These are phyloP conservation scores for Rheum nobile DNA, from an alignment of 148 eudicot genomes.

Conservation along the genomic window DNA sequence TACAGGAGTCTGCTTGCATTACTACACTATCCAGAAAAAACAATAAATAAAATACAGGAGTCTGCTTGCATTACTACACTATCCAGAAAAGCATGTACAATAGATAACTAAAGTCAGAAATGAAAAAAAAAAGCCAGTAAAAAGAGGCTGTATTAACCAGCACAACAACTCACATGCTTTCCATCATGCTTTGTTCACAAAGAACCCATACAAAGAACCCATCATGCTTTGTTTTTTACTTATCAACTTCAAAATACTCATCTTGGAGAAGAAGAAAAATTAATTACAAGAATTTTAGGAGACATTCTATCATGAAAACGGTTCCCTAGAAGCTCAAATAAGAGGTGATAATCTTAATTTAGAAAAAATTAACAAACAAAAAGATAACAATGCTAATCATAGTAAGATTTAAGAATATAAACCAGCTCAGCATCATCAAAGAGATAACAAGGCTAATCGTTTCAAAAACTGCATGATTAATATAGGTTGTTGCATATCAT, in stretches of 20 bases:
- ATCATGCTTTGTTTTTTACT: slow-evolving; percentile 79
- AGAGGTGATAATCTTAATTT: not conserved
- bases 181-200: no score
- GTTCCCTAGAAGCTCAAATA: not conserved
- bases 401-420: slow-evolving; percentile 23
- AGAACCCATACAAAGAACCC: no score
- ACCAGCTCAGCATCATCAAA: slow-evolving; percentile 95
- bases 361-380: not conserved
- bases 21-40: not conserved
- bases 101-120: not conserved
- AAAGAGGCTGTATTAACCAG: not conserved
- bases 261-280: slow-evolving; percentile 8
- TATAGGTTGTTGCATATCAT: no score
- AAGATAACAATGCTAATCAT: not conserved
- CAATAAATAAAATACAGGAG: no score
- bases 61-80: no score
- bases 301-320: not conserved
- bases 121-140: not conserved
- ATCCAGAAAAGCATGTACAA: not conserved
- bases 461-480: no score
- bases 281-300: not conserved
- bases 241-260: slow-evolving; percentile 97
- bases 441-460: no score
- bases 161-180: slow-evolving; percentile 17
- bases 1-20: not conserved